Conservation (phyloP, 345 rosid genomes). For the Geranium brycei region DNA sequence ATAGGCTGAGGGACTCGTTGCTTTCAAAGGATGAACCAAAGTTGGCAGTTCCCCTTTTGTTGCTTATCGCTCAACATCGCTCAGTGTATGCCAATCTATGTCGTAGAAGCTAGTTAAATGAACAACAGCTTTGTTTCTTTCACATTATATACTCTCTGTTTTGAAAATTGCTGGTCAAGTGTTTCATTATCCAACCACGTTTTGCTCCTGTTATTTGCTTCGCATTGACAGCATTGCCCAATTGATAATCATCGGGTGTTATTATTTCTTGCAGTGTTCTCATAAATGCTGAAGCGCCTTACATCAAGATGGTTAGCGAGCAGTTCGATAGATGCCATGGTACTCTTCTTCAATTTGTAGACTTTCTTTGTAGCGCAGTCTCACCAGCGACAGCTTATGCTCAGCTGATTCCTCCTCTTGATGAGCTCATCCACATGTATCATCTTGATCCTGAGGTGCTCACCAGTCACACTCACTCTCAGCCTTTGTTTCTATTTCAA, state of each 20-base stretch:
- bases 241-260: not conserved
- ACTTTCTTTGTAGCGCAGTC: conserved; percentile 77
- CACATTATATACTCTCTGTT: not conserved
- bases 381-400: conserved; percentile 68
- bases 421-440: conserved; percentile 74
- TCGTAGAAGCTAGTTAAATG: not conserved
- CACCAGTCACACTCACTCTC: conserved; percentile 16
- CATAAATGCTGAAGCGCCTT: conserved; percentile 84
- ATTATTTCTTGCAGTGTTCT: conserved; percentile 56
- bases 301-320: conserved; percentile 97
- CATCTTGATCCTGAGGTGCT: conserved; percentile 96
- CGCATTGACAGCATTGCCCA: not conserved
- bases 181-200: no score
- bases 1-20: conserved; percentile 81
- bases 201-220: no score
- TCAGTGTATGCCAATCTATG: conserved; percentile 55
- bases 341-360: conserved; percentile 95
- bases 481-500: conserved; percentile 6
- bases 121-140: not conserved
- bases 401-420: conserved; percentile 68
- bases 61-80: conserved; percentile 92
- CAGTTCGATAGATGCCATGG: conserved; percentile 99
- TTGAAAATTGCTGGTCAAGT: not conserved
- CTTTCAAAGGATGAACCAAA: conserved; percentile 91
- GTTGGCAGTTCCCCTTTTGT: conserved; percentile 76